Evolutionary conservation across 2,329 filamentous ascomycete species (phyloP).

Genomic region (Podosphaera xanthii): DNA sequence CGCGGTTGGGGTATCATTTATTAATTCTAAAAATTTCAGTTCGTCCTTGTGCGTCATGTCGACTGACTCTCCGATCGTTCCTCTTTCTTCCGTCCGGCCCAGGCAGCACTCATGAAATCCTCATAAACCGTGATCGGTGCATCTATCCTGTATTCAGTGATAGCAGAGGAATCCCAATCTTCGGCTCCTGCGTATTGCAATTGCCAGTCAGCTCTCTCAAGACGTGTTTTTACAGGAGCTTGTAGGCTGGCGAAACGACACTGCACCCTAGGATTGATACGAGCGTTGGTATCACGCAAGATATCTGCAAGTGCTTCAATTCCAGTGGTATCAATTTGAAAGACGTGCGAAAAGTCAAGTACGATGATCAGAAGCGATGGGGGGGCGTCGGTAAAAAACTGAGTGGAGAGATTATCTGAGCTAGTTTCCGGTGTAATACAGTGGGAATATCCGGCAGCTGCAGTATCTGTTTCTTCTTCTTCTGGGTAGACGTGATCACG

Average conservation of each 20-base stretch:
- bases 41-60: too few species aligned
- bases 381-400: not conserved
- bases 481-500: not conserved
- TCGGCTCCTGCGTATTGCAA: slow-evolving; percentile 1
- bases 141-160: not conserved
- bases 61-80: too few species aligned
- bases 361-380: slow-evolving; percentile 1
- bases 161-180: not conserved
- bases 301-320: slow-evolving; percentile 5
- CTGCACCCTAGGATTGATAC: slow-evolving; percentile 2
- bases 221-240: not conserved
- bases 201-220: slow-evolving; percentile 5
- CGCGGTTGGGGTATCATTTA: too few species aligned
- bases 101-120: not conserved
- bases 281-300: slow-evolving; percentile 1
- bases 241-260: slow-evolving; percentile 5
- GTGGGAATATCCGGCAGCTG: not conserved
- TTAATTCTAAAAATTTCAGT: too few species aligned
- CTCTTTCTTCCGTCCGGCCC: too few species aligned
- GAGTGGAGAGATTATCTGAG: not conserved
- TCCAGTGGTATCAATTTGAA: slow-evolving; percentile 5
- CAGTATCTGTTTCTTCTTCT: not conserved
- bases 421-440: not conserved
- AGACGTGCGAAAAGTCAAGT: slow-evolving; percentile 3
- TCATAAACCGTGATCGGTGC: not conserved